These are phyloP conservation scores for Coemansia biformis DNA, from an alignment of 192 early-diverging fungal genomes.

Conservation along the genomic window DNA sequence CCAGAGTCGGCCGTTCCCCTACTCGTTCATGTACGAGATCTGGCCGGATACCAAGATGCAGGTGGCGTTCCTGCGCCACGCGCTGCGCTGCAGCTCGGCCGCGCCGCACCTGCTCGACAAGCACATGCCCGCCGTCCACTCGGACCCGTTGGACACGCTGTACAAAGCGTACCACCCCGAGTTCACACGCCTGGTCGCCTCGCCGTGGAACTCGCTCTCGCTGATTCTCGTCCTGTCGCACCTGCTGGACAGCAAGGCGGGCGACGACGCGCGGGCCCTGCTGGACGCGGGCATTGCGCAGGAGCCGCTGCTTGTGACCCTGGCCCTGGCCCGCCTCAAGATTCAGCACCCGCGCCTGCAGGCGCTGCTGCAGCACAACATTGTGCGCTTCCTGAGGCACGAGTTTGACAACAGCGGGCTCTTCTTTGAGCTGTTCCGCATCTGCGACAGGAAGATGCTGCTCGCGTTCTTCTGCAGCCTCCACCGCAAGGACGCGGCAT, in stretches of 20 bases:
- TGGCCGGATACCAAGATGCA: no score
- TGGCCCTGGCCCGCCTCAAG: slow-evolving; percentile 48
- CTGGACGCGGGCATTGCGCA: slow-evolving; percentile 36
- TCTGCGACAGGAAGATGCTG: slow-evolving; percentile 47
- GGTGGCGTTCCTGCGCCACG: no score
- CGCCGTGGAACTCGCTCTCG: slow-evolving; percentile 52
- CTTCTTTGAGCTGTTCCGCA: slow-evolving; percentile 52
- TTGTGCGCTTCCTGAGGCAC: slow-evolving; percentile 44
- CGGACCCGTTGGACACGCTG: no score
- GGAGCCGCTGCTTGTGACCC: slow-evolving; percentile 47
- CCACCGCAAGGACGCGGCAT: slow-evolving; percentile 41
- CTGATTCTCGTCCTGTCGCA: slow-evolving; percentile 46
- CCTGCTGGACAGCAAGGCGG: slow-evolving; percentile 40
- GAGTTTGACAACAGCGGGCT: slow-evolving; percentile 30
- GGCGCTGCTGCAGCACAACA: slow-evolving; percentile 46
- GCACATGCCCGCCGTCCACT: no score
- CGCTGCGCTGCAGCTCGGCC: no score
- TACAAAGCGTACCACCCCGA: slow-evolving; percentile 44
- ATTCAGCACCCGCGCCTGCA: slow-evolving; percentile 51
- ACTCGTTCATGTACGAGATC: no score
- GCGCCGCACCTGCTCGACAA: no score
- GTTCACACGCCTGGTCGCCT: slow-evolving; percentile 37
- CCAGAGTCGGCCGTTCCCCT: no score
- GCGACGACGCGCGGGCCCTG: slow-evolving; percentile 41
- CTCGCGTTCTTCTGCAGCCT: slow-evolving; percentile 48